phyloP scores from a whole-genome alignment of 495 filamentous ascomycete genomes.

The Penicillium roqueforti region DNA sequence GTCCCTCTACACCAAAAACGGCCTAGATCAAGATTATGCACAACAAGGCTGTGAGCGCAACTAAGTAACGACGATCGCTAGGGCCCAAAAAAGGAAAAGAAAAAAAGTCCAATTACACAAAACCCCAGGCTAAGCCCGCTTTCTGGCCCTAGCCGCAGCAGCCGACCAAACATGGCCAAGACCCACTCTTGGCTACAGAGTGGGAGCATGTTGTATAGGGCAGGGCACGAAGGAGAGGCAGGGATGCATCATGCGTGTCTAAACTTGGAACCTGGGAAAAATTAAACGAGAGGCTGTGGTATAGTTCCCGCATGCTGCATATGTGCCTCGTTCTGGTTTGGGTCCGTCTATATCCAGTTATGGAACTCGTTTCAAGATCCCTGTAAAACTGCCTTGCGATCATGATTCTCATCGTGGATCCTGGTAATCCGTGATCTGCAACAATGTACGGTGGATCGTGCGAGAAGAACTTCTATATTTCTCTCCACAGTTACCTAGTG shows the following conservation, averaged over 20 bases:
- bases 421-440: not conserved
- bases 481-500: not conserved
- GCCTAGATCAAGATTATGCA: conserved; percentile 2
- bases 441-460: conserved; percentile 2
- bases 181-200: not conserved
- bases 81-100: not conserved
- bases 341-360: not conserved
- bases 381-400: conserved; percentile 2
- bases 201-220: no score
- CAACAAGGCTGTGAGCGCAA: no score
- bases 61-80: no score
- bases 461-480: not conserved
- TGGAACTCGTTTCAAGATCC: not conserved
- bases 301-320: conserved; percentile 1
- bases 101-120: not conserved
- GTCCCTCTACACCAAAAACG: not conserved
- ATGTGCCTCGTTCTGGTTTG: not conserved
- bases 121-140: not conserved
- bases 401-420: not conserved
- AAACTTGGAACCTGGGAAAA: conserved; percentile 7
- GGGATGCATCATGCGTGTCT: conserved; percentile 2
- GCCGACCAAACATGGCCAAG: not conserved
- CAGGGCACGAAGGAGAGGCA: not conserved
- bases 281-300: conserved; percentile 2
- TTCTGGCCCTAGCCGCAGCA: conserved; percentile 1